Conservation (phyloP, 345 rosid species). For the Arabis alpina region DNA sequence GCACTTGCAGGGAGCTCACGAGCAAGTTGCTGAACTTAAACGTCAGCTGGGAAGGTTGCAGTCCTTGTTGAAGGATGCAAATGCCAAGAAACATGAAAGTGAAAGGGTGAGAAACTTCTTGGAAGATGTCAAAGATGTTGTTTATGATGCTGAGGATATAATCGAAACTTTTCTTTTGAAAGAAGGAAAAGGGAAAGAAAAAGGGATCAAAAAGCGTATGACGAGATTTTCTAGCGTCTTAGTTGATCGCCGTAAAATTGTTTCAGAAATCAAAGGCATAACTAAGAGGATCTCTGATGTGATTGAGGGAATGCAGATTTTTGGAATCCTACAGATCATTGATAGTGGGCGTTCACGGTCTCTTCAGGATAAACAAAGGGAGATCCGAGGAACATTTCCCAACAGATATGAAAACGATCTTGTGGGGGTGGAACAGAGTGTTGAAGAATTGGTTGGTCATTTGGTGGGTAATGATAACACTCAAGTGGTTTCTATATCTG, state of each 20-base stretch:
- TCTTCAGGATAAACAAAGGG: conserved; percentile 26
- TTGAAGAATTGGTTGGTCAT: conserved; percentile 25
- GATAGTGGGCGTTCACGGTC: background rate
- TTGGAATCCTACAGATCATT: conserved; percentile 29
- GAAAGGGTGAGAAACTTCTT: conserved; percentile 42
- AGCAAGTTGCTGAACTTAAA: conserved; percentile 24
- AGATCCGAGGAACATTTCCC: conserved; percentile 34
- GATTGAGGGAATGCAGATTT: conserved; percentile 34
- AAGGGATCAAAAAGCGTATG: background rate
- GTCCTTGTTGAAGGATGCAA: conserved; percentile 31
- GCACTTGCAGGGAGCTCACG: conserved; percentile 1
- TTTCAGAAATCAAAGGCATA: conserved; percentile 8
- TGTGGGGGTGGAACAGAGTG: conserved; percentile 47
- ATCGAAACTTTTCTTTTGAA: conserved; percentile 37
- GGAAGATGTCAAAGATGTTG: conserved; percentile 37
- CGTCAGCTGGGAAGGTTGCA: conserved; percentile 38
- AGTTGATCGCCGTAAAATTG: background rate
- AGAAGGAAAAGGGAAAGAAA: background rate
- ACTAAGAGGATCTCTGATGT: conserved; percentile 38
- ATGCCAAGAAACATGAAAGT: conserved; percentile 38
- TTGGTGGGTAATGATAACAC: conserved; percentile 7
- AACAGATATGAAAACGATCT: conserved; percentile 37
- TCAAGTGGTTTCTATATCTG: conserved; percentile 42
- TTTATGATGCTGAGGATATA: conserved; percentile 44
- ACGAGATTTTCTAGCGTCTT: background rate